Percentiles rank a stretch among this genome's conserved stretches.
phyloP scores from a whole-genome alignment of 2,329 filamentous ascomycete species.

The Coniochaeta sp. region DNA sequence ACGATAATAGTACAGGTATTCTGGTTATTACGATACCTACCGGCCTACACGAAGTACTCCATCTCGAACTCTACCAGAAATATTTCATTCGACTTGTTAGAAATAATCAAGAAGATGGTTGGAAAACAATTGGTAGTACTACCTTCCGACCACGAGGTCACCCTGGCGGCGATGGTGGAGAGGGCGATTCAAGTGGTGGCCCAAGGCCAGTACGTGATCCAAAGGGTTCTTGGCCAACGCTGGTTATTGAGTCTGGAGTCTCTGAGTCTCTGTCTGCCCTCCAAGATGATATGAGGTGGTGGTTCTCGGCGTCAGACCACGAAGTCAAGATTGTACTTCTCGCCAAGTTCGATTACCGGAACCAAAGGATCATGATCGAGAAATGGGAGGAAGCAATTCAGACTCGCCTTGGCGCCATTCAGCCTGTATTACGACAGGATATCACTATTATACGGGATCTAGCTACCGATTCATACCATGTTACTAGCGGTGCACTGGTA shows the following conservation, averaged over 20 bases:
- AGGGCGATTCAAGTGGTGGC: no score
- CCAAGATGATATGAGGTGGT: background rate
- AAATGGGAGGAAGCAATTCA: background rate
- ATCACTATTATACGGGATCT: background rate
- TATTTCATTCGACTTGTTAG: no score
- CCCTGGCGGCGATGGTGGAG: no score
- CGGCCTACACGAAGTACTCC: no score
- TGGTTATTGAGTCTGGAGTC: background rate
- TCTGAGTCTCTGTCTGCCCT: background rate
- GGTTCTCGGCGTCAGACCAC: background rate
- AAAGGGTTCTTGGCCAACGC: background rate
- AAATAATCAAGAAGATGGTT: no score
- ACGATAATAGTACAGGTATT: no score
- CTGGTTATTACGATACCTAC: no score
- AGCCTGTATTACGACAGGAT: background rate
- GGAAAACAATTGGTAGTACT: no score
- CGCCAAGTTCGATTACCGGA: background rate
- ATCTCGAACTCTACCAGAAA: no score
- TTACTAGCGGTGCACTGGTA: conserved; percentile 6
- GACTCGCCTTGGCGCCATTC: background rate
- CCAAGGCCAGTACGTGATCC: background rate
- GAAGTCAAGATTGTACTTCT: background rate
- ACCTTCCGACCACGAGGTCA: no score
- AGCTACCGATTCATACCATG: background rate
- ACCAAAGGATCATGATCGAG: background rate